Evolutionary conservation across 306 rosid species (phyloP).

Genomic region (Luffa aegyptiaca): DNA sequence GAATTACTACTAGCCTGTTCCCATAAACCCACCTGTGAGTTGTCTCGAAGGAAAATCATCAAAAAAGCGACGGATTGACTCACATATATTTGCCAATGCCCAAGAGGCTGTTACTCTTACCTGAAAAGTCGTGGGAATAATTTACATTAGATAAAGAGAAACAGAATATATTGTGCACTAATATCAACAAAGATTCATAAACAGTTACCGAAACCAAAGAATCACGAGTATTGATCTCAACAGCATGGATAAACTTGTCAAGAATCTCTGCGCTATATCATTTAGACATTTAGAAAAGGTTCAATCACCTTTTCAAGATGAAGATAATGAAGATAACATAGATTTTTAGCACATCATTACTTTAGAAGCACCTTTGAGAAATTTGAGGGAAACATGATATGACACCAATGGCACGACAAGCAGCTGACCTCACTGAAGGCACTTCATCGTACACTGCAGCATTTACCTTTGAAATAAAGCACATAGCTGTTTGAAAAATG

Average conservation of each 20-base stretch:
- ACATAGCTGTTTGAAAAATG: not conserved
- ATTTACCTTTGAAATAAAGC: conserved; percentile 32
- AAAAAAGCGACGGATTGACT: conserved; percentile 52
- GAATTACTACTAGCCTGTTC: not conserved
- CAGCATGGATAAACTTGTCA: conserved; percentile 62
- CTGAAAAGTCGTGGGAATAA: conserved; percentile 22
- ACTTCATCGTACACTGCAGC: conserved; percentile 53
- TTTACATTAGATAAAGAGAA: conserved; percentile 3
- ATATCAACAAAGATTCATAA: not conserved
- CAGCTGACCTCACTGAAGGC: conserved; percentile 82
- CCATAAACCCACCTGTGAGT: conserved; percentile 38
- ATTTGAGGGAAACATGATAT: conserved; percentile 83
- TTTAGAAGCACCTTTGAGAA: conserved; percentile 61
- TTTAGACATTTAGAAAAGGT: conserved; percentile 14
- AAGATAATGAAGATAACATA: conserved; percentile 5
- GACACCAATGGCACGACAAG: conserved; percentile 96
- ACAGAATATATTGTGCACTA: not conserved
- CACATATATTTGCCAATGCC: conserved; percentile 95
- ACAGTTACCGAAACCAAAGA: conserved; percentile 52
- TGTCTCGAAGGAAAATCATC: conserved; percentile 28
- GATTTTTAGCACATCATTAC: conserved; percentile 14
- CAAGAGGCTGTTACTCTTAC: conserved; percentile 89
- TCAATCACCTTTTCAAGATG: not conserved
- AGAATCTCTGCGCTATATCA: conserved; percentile 75
- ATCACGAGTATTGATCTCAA: conserved; percentile 67